Evolutionary conservation across 1,284 basidiomycete genomes (phyloP).

Genomic region (Ustilago esculenta): DNA sequence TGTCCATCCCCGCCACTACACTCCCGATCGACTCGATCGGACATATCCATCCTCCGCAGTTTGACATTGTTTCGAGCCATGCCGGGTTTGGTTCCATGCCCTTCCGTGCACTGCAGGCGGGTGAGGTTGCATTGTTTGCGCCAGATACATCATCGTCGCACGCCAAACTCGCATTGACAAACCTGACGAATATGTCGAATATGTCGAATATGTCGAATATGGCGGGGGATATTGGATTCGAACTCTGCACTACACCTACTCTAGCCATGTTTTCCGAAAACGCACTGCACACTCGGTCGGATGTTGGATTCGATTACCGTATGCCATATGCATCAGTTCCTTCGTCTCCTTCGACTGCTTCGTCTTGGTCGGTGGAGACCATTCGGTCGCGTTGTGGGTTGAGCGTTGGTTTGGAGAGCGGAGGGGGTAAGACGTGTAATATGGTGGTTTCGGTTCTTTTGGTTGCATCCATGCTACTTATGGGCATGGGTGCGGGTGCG

Average conservation of each 20-base stretch:
- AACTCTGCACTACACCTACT: slow-evolving; percentile 44
- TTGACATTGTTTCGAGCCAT: too few species aligned
- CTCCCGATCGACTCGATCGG: not conserved
- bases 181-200: slow-evolving; percentile 3
- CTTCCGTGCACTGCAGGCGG: slow-evolving; percentile 30
- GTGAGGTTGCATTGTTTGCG: slow-evolving; percentile 39
- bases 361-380: slow-evolving; percentile 29
- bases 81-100: slow-evolving; percentile 24
- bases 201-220: slow-evolving; percentile 23
- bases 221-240: too few species aligned
- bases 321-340: slow-evolving; percentile 31
- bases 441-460: slow-evolving; percentile 22
- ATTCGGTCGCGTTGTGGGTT: slow-evolving; percentile 19
- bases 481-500: slow-evolving; percentile 25
- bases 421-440: slow-evolving; percentile 13
- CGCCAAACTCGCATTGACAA: slow-evolving; percentile 34
- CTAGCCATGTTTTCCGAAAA: slow-evolving; percentile 40
- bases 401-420: too few species aligned
- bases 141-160: slow-evolving; percentile 41
- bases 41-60: too few species aligned
- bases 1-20: slow-evolving; percentile 6
- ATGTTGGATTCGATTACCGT: slow-evolving; percentile 39
- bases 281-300: slow-evolving; percentile 33
- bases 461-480: slow-evolving; percentile 35
- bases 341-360: slow-evolving; percentile 43